Evolutionary conservation across 768 basidiomycete genomes (phyloP), one percentile per base, ranked within the genome.

Genomic region (Tylopilus rubrobrunneus): DNA sequence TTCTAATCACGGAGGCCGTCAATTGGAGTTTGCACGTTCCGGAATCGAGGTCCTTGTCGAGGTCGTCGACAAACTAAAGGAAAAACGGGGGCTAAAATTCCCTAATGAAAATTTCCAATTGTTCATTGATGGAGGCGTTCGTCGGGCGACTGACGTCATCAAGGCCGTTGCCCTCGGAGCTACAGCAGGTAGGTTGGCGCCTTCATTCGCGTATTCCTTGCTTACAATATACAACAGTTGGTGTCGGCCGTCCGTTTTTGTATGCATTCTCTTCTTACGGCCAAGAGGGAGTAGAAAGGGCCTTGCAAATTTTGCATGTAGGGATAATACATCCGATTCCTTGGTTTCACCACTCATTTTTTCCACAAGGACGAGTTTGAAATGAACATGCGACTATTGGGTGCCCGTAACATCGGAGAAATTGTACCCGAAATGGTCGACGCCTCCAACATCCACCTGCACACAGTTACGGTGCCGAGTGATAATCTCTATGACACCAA

Each of bases 331-430:
- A 9, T 3, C 25, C 2, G 6, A 34, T 27, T 39, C 34, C 10
- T 11, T 45, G 11, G 12, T 15, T 43, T 48, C 21, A 14, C 25
- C 39, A 19, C 42, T 57, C 12, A 61, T 23, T 41, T 14, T 25
- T 6, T 31, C 25, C 28, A 7, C 9, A 65, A 98, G 92, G 92
- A 95, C 61, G 96, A 99, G 70, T 92, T 99, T 62, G 92, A 95
- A 76, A 98, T 98, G 96, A 94, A 96, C 71, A 80, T 98, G 82
- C 86, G 95, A 15, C 76, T 98, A 2, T 71, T 99, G 28, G 96
- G 96, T 7, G 94, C 94, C 1, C 83, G 78, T 4, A 87, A 81
- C 0, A 68, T 98, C 42, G 79, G 78, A 49, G 92, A 98, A 33
- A 74, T 98, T 52, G 82, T 84, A 1, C 90, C 89, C 0, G 82